Evolutionary conservation across 2,329 filamentous ascomycete genomes (phyloP), one percentile per base, ranked within the genome.

Genomic region (Berkeleyomyces basicola): DNA sequence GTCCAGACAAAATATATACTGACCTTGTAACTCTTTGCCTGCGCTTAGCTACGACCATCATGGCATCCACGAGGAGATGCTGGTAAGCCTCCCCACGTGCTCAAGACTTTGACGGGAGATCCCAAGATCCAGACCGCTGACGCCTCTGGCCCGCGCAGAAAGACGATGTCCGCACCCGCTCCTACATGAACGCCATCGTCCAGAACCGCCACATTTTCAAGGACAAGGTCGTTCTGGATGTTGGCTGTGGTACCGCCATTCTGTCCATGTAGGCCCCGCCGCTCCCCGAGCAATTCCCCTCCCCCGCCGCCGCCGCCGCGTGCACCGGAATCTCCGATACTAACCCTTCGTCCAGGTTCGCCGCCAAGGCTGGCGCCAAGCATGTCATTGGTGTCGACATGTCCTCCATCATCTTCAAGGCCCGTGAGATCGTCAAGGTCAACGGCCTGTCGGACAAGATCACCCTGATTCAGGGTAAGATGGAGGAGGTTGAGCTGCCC

Each of bases 331-430:
- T n/a, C n/a, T n/a, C n/a, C n/a, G n/a, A n/a, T n/a, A n/a, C 23
- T 55, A 57, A 57, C 66, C 57, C 63, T 16, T 64, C 64, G 53
- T 57, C 11, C 70, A 97, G 92, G 92, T 99, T 99, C 74, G 93
- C 93, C 63, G 91, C 89, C 66, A 91, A 87, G 77, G 91, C 93
- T 66, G 93, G 93, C 72, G 93, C 93, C 65, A 97, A 96, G 78
- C 93, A 99, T 75, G 93, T 99, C 68, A 95, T 97, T 68, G 93
- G 93, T 70, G 93, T 99, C 63, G 93, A 99, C 76, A 99, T 97
- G 92, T 99, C 93, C 42, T 96, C 92, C 69, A 99, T 99, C 75
- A 96, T 99, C 77, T 90, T 95, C 77, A 99, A 99, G 81, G 93
- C 93, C 53, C 85, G 85, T 71, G 88, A 97, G 79, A 99, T 99